Percentiles rank a stretch among this genome's conserved stretches.
Conservation (phyloP, 2,329 filamentous ascomycete species). For the Hirsutella minnesotensis region DNA sequence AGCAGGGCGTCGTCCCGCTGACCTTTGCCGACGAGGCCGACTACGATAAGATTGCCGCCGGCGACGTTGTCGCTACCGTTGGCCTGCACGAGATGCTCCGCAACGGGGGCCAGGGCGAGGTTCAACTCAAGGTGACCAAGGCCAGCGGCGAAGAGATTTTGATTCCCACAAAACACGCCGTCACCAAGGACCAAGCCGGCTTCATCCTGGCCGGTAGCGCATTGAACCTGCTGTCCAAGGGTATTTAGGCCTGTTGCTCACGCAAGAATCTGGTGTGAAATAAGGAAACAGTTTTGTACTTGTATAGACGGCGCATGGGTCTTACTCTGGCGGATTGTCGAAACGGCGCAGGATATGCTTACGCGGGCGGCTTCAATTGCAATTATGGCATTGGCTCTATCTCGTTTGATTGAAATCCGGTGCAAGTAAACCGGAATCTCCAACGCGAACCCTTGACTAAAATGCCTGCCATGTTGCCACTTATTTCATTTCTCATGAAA, state of each 20-base stretch:
- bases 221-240: constrained; percentile 74
- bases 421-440: too few relatives aligned
- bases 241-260: constrained; percentile 10
- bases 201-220: constrained; percentile 93
- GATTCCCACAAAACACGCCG: constrained; percentile 73
- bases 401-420: too few relatives aligned
- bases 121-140: constrained; percentile 56
- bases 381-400: too few relatives aligned
- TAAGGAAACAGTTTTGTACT: neutral
- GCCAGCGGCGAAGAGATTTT: constrained; percentile 49
- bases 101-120: constrained; percentile 65
- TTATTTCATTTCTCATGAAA: neutral
- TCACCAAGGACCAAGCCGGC: constrained; percentile 79
- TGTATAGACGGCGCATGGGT: constrained; percentile 3
- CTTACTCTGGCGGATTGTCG: neutral
- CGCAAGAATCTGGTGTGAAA: neutral
- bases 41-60: constrained; percentile 72
- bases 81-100: constrained; percentile 74
- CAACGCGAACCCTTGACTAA: too few relatives aligned
- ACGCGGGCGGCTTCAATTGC: too few relatives aligned
- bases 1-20: constrained; percentile 90
- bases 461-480: too few relatives aligned
- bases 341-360: neutral
- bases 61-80: constrained; percentile 72
- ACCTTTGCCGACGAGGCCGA: constrained; percentile 83